These are phyloP conservation scores for Aspergillus transmontanensis DNA, from an alignment of 2,329 filamentous ascomycete genomes.

Conservation along the genomic window DNA sequence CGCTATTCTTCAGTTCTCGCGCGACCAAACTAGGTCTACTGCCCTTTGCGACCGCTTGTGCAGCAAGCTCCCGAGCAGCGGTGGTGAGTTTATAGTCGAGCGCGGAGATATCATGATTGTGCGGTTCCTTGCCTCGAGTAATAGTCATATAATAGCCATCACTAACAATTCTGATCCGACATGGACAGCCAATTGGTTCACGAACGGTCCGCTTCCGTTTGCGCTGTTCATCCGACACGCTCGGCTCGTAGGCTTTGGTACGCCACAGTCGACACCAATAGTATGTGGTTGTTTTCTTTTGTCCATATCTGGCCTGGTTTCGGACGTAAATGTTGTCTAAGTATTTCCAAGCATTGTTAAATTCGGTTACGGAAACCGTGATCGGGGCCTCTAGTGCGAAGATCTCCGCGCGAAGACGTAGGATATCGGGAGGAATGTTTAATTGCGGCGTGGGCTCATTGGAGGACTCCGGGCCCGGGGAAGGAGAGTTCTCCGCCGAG, in stretches of 20 bases:
- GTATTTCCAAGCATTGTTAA: conserved; percentile 1
- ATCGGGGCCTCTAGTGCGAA: background rate
- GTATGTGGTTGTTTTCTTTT: background rate
- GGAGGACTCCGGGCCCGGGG: background rate
- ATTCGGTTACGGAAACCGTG: background rate
- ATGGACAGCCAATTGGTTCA: background rate
- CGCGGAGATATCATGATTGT: background rate
- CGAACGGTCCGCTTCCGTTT: background rate
- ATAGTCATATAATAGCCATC: background rate
- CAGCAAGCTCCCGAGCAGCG: background rate
- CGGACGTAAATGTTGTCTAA: background rate
- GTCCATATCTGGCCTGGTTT: background rate
- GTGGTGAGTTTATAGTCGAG: background rate
- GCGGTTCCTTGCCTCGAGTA: background rate
- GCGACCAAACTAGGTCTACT: background rate
- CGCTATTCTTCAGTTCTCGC: background rate
- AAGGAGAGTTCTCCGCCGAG: background rate
- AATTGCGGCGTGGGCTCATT: background rate
- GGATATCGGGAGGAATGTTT: background rate
- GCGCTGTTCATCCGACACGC: background rate
- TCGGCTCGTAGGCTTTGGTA: background rate
- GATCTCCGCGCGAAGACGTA: background rate
- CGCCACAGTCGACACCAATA: conserved; percentile 1
- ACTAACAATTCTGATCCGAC: background rate
- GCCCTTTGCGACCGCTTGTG: background rate